A percentile compares a stretch with the other conserved stretches of the same genome.
These are phyloP conservation scores for Microsporum canis DNA, from an alignment of 2,329 filamentous ascomycete species.

Conservation along the genomic window DNA sequence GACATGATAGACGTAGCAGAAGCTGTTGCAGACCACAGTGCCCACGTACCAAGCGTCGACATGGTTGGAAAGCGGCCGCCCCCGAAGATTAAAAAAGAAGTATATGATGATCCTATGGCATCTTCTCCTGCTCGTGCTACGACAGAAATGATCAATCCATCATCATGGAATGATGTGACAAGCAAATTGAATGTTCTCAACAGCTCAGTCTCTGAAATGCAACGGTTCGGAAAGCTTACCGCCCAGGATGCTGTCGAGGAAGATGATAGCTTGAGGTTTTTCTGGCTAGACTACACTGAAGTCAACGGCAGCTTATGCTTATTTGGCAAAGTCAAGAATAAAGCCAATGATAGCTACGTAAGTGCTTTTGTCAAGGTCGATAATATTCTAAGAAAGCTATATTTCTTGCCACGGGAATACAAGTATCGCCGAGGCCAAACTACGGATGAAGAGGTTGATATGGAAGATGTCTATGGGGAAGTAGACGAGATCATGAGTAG, in stretches of 20 bases:
- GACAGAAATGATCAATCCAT: slow-evolving; percentile 57
- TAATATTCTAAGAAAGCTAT: slow-evolving; percentile 85
- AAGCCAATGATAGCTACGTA: slow-evolving; percentile 62
- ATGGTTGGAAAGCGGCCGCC: slow-evolving; percentile 67
- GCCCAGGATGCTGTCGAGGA: slow-evolving; percentile 80
- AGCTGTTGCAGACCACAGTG: slow-evolving; percentile 51
- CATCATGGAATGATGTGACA: slow-evolving; percentile 79
- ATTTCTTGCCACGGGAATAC: slow-evolving; percentile 71
- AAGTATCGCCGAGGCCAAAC: slow-evolving; percentile 50
- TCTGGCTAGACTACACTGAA: slow-evolving; percentile 95
- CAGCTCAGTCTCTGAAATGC: slow-evolving; percentile 53
- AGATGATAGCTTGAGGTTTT: slow-evolving; percentile 84
- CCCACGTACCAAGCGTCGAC: slow-evolving; percentile 64
- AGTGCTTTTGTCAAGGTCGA: slow-evolving; percentile 96
- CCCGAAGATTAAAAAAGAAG: slow-evolving; percentile 60
- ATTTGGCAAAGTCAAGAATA: slow-evolving; percentile 93
- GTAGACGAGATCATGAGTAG: slow-evolving; percentile 80
- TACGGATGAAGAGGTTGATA: slow-evolving; percentile 66
- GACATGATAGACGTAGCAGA: slow-evolving; percentile 79
- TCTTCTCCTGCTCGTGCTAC: slow-evolving; percentile 61
- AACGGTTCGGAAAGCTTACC: slow-evolving; percentile 65
- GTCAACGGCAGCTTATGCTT: slow-evolving; percentile 82
- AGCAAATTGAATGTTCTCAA: slow-evolving; percentile 75
- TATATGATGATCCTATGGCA: slow-evolving; percentile 58
- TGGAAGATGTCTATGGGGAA: slow-evolving; percentile 83